Evolutionary conservation across 2,329 filamentous ascomycete species (phyloP), one percentile per base, ranked within the genome.

Genomic region (Colletotrichum sp.): DNA sequence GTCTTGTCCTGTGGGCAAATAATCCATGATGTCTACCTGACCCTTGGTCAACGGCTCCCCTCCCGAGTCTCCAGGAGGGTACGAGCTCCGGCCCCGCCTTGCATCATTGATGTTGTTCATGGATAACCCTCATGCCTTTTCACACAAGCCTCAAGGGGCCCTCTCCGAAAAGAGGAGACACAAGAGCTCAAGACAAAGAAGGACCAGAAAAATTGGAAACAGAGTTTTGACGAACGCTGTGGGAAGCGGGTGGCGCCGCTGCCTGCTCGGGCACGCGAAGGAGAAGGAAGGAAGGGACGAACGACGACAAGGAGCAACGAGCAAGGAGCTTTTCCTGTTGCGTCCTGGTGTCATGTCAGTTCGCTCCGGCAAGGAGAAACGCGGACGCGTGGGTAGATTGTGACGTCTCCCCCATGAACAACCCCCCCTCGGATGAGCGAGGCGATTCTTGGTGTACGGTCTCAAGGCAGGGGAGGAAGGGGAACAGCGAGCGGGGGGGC

Each of bases 191-290:
- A 43, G 38, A 43, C 18, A 43, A 43, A 43, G 24, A 26, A 56
- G 52, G 52, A 26, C 52, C 21, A 56, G 52, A 9, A 26, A 3
- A 56, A 56, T 56, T 16, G 15, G 34, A 66, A 66, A 52, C 55
- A 38, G 7, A 28, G 18, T 18, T 26, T 65, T 12, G 55, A 73
- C 48, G 68, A 21, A 43, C 36, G 38, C 48, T 15, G 28, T 60
- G 16, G 16, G 24, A 28, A 66, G 62, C 73, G 73, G 73, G 73
- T 75, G 69, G 69, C 73, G 73, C 73, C 73, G 56, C 56, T 61
- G 26, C 26, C 56, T 34, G 38, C 43, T 43, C 43, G 62, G 62
- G 62, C 34, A 28, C 38, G 38, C 38, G 38, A 43, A 43, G 38
- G 38, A 43, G 38, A 43, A 43, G 36, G 36, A 38, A 38, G 36